Base-by-base conservation (phyloP, 108 stramenopile species). In the Cyclotella baltica region DNA sequence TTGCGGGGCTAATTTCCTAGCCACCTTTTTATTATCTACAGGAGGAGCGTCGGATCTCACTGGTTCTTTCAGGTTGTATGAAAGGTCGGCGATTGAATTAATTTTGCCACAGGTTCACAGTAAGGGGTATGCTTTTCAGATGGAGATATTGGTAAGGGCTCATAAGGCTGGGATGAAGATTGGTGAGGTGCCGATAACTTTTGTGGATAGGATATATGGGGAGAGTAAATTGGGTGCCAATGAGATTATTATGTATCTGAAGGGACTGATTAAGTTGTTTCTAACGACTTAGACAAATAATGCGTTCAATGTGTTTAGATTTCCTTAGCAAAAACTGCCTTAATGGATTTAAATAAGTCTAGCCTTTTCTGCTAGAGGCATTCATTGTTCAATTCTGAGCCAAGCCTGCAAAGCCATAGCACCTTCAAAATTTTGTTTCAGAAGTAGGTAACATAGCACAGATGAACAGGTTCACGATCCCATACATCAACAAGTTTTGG, bases 51-150 rank as follows among this genome's bases (percentile, higher is more conserved):
- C 92, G 23, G 99, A 99, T 81, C 81, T 99, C 51, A 99, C 99
- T 28, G 99, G 99, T 15, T 88, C 85, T 43, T 99, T 98, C 75
- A 90, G 99, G 27, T 85, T 99, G 70, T 99, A 98, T 85, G 90
- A 95, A 76, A 87, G 91, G 55, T 48, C 71, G 18, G 97, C 94
- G 1, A 76, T 99, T 62, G 93, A 97, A 75, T 66, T 84, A 47
- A 91, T 99, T 52, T 86, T 99, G 62, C 92, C 93, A 18, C 65
- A 86, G 47, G 91, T 98, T 15, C 79, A 79, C 40, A 90, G 90
- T 65, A 97, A 87, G 65, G 98, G 98, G 20, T 99, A 99, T 83
- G 98, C 98, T 28, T 99, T 99, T 79, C 98, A 99, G 75, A 99
- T 99, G 99, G 98, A 99, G 76, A 98, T 98, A 64, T 80, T 98